These are phyloP conservation scores for Fusarium chuoi DNA, from an alignment of 2,329 filamentous ascomycete genomes.

Conservation along the genomic window DNA sequence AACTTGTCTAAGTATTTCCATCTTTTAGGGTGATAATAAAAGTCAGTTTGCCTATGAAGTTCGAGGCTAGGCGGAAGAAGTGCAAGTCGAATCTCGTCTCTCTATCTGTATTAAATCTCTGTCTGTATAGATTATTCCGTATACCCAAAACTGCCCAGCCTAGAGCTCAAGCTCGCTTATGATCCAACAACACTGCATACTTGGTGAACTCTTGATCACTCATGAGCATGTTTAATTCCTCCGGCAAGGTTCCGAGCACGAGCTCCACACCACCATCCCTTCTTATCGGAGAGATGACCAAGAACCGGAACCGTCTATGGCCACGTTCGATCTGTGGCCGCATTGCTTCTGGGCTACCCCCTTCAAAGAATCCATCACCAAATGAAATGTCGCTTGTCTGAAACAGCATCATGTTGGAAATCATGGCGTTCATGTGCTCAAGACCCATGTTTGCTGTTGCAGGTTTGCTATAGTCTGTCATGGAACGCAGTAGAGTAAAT, in stretches of 20 bases:
- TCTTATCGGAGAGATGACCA: conserved; percentile 5
- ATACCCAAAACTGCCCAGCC: accelerated
- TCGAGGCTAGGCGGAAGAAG: not conserved
- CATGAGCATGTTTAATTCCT: conserved; percentile 12
- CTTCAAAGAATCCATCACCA: not conserved
- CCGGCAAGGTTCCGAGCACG: not conserved
- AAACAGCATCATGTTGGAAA: conserved; percentile 9
- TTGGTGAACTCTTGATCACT: conserved; percentile 6
- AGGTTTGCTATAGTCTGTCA: conserved; percentile 13
- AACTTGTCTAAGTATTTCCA: not conserved
- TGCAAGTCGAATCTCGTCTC: accelerated
- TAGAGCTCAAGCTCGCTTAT: not conserved
- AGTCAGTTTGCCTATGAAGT: not conserved
- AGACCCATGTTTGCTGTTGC: conserved; percentile 16
- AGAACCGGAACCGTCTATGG: not conserved
- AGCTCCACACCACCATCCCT: conserved; percentile 1
- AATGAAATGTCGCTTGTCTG: conserved; percentile 8
- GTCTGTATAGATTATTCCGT: not conserved
- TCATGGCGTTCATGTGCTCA: conserved; percentile 12
- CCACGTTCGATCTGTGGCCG: conserved; percentile 10
- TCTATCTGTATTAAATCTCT: not conserved
- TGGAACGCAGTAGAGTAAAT: not conserved
- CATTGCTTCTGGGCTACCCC: conserved; percentile 5
- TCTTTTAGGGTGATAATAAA: accelerated
- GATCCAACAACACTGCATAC: not conserved